phyloP scores from a whole-genome alignment of 768 basidiomycete species.

The Leccinellum albellum region DNA sequence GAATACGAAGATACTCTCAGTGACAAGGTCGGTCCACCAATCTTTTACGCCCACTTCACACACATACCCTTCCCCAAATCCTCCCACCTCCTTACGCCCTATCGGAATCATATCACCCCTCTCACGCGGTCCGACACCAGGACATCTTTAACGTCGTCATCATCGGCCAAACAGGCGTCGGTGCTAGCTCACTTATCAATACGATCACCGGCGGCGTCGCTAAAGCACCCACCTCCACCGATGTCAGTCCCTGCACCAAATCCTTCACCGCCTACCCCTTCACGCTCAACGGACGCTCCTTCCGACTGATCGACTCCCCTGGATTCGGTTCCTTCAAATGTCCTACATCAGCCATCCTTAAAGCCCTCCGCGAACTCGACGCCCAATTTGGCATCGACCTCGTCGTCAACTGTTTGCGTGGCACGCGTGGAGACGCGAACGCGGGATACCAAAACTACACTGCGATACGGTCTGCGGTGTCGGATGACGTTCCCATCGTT shows the following conservation, averaged over 20 bases:
- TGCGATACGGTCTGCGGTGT: slow-evolving; percentile 27
- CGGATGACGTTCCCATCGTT: slow-evolving; percentile 31
- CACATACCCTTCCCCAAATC: not conserved
- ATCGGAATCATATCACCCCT: not conserved
- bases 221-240: slow-evolving; percentile 23
- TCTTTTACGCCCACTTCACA: not conserved
- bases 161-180: slow-evolving; percentile 31
- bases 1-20: slow-evolving; percentile 17
- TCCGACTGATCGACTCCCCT: slow-evolving; percentile 30
- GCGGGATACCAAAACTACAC: slow-evolving; percentile 26
- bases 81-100: not conserved
- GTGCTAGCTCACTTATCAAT: slow-evolving; percentile 42
- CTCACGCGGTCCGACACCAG: slow-evolving; percentile 8
- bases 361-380: slow-evolving; percentile 28
- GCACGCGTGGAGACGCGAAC: slow-evolving; percentile 28
- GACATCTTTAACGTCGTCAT: slow-evolving; percentile 30
- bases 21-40: slow-evolving; percentile 20
- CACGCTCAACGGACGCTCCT: slow-evolving; percentile 24
- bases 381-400: slow-evolving; percentile 26
- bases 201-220: slow-evolving; percentile 25
- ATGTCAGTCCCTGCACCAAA: slow-evolving; percentile 28
- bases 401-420: slow-evolving; percentile 27
- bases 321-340: slow-evolving; percentile 29
- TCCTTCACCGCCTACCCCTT: slow-evolving; percentile 22
- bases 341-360: slow-evolving; percentile 20